These are phyloP conservation scores for Moricandia moricandioides DNA, from an alignment of 345 rosid genomes.

Conservation along the genomic window DNA sequence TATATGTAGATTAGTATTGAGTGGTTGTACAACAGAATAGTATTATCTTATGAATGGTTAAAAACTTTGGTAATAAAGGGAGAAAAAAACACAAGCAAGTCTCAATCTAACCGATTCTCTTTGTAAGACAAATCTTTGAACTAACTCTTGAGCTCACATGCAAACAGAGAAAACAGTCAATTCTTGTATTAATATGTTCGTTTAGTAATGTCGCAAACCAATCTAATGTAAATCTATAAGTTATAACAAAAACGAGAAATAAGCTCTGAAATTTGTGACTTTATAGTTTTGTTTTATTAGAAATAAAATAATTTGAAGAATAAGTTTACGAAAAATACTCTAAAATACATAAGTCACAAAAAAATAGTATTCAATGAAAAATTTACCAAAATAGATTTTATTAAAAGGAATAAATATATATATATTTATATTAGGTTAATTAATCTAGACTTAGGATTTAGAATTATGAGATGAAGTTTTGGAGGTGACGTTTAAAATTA, in stretches of 20 bases:
- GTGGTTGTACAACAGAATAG: slow-evolving; percentile 8
- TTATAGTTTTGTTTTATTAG: neutral
- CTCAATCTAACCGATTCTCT: neutral
- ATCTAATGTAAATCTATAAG: too few species aligned
- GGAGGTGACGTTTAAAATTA: too few species aligned
- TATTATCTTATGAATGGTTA: neutral
- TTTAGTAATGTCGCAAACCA: neutral
- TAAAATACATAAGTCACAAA: too few species aligned
- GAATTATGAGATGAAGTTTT: too few species aligned
- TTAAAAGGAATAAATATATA: too few species aligned
- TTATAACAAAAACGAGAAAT: neutral
- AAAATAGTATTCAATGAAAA: too few species aligned
- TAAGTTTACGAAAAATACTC: too few species aligned
- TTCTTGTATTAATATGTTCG: neutral
- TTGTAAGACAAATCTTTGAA: neutral
- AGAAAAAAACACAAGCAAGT: neutral
- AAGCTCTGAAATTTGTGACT: neutral
- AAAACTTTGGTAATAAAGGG: neutral
- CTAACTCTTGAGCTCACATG: neutral
- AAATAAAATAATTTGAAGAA: too few species aligned
- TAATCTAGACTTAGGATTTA: too few species aligned
- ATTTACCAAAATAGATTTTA: too few species aligned
- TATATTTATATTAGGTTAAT: too few species aligned
- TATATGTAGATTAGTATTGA: slow-evolving; percentile 21
- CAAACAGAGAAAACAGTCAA: neutral